Percentiles rank a stretch among this genome's conserved stretches.
Evolutionary conservation across 2,329 filamentous ascomycete genomes (phyloP).

Genomic region (Ophiostoma montium): DNA sequence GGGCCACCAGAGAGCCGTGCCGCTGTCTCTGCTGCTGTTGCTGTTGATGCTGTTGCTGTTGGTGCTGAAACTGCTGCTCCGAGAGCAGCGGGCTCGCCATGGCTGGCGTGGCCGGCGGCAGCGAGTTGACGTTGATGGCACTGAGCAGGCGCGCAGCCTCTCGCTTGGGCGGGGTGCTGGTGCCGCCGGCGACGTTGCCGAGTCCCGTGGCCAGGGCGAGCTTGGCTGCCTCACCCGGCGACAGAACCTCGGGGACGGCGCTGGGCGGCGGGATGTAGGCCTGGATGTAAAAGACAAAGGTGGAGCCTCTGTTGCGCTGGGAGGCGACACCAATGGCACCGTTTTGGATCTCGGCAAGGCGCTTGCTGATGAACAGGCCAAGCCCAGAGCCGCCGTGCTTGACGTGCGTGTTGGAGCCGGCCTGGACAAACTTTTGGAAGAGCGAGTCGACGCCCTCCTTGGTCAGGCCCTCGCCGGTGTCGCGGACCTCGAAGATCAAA

Average conservation of each 20-base stretch:
- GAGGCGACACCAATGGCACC: constrained; percentile 65
- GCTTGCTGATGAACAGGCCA: constrained; percentile 64
- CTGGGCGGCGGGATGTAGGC: constrained; percentile 30
- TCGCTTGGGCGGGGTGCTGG: neutral
- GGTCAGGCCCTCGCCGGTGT: constrained; percentile 62
- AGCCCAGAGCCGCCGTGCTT: constrained; percentile 69
- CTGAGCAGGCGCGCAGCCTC: neutral
- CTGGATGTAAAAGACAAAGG: constrained; percentile 62
- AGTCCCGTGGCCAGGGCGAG: constrained; percentile 2
- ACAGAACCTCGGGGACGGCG: constrained; percentile 25
- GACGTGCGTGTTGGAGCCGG: constrained; percentile 60
- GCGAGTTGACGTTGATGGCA: neutral
- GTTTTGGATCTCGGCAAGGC: constrained; percentile 68
- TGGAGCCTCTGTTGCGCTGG: constrained; percentile 55
- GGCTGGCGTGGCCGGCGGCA: neutral
- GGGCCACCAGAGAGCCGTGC: too few species aligned
- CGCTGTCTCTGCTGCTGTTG: too few species aligned
- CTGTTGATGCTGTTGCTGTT: too few species aligned
- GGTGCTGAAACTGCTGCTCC: too few species aligned
- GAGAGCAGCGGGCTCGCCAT: neutral
- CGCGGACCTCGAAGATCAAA: constrained; percentile 59
- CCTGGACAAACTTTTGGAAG: constrained; percentile 69
- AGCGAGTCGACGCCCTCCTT: constrained; percentile 58
- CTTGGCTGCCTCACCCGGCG: constrained; percentile 9
- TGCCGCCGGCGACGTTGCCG: too few species aligned